These are phyloP conservation scores for Picochlorum sp. DNA, from an alignment of 139 green algal genomes.

Conservation along the genomic window DNA sequence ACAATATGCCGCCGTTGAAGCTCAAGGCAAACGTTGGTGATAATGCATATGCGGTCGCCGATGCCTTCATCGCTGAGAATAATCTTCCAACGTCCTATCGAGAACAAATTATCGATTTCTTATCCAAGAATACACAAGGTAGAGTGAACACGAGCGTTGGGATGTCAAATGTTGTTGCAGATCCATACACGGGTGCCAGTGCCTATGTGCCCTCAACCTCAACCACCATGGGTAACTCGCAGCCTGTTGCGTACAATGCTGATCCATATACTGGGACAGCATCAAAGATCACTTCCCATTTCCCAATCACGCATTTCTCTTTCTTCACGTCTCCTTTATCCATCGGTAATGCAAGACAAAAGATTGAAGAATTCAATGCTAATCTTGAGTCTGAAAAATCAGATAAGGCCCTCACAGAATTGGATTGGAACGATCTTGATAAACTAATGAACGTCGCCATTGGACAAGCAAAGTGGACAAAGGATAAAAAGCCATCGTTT, in stretches of 20 bases:
- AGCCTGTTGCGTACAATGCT: conserved; percentile 5
- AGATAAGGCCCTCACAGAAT: background rate
- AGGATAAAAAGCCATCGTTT: conserved; percentile 11
- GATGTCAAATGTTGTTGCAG: conserved; percentile 3
- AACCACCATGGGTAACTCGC: background rate
- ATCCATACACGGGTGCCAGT: conserved; percentile 22
- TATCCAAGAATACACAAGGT: conserved; percentile 61
- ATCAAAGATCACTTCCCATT: conserved; percentile 4
- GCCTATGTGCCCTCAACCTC: conserved; percentile 5
- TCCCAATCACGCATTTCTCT: conserved; percentile 20
- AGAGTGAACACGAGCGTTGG: background rate
- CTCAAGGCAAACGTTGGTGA: conserved; percentile 61
- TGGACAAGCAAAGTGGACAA: background rate
- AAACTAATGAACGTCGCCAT: background rate
- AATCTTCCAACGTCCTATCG: conserved; percentile 63
- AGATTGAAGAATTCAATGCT: conserved; percentile 22
- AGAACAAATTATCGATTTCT: conserved; percentile 83
- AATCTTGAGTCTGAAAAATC: background rate
- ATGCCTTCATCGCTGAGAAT: conserved; percentile 70
- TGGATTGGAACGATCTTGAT: background rate
- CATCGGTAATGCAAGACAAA: background rate
- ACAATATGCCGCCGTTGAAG: conserved; percentile 55
- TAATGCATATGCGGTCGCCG: conserved; percentile 85
- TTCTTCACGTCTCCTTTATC: conserved; percentile 38
- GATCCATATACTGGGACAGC: conserved; percentile 26